Evolutionary conservation across 2,329 filamentous ascomycete genomes (phyloP).

Genomic region (Arthrocladium fulminans): DNA sequence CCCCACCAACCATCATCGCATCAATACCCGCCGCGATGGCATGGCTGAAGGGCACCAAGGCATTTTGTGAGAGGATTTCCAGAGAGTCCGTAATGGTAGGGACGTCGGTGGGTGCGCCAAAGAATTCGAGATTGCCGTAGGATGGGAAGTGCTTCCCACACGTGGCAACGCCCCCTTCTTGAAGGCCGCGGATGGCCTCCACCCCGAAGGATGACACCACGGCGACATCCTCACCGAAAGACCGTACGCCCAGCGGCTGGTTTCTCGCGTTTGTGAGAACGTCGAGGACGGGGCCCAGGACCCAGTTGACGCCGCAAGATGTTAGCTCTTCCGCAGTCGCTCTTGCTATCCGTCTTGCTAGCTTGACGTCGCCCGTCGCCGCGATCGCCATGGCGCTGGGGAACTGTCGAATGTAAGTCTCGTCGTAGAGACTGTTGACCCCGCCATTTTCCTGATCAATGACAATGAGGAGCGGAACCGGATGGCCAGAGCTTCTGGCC

Average conservation of each 20-base stretch:
- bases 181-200: slow-evolving; percentile 83
- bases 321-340: slow-evolving; percentile 87
- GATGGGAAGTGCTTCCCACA: slow-evolving; percentile 96
- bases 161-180: slow-evolving; percentile 78
- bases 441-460: slow-evolving; percentile 97
- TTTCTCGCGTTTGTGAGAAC: slow-evolving; percentile 88
- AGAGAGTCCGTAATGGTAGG: slow-evolving; percentile 92
- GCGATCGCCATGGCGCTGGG: slow-evolving; percentile 94
- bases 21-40: slow-evolving; percentile 80
- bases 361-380: slow-evolving; percentile 74
- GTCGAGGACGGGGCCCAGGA: slow-evolving; percentile 86
- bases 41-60: slow-evolving; percentile 82
- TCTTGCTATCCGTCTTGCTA: slow-evolving; percentile 84
- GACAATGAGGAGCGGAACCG: slow-evolving; percentile 78
- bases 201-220: slow-evolving; percentile 90
- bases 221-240: slow-evolving; percentile 85
- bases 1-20: slow-evolving; percentile 92
- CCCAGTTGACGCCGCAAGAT: slow-evolving; percentile 90
- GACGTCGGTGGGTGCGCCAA: slow-evolving; percentile 82
- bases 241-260: slow-evolving; percentile 81
- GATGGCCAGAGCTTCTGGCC: slow-evolving; percentile 81
- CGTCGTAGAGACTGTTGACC: slow-evolving; percentile 92
- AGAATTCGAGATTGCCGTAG: slow-evolving; percentile 88
- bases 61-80: slow-evolving; percentile 85
- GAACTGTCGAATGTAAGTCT: slow-evolving; percentile 91